These are phyloP conservation scores for Drechmeria coniospora DNA, from an alignment of 2,329 filamentous ascomycete species.

Conservation along the genomic window DNA sequence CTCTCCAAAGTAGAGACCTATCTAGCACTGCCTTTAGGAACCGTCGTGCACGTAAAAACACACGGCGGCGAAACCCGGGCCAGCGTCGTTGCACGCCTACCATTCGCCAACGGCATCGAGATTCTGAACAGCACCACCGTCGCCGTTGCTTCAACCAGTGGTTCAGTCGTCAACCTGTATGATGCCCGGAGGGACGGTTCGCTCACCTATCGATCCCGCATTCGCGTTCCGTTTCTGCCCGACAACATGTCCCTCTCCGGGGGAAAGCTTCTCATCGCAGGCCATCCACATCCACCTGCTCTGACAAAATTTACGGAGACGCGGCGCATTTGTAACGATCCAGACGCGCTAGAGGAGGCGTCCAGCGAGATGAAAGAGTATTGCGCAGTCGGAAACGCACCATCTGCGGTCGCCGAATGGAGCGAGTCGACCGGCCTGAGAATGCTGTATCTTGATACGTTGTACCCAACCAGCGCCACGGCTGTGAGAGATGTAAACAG, in stretches of 20 bases:
- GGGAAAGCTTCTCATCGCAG: slow-evolving; percentile 21
- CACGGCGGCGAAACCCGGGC: slow-evolving; percentile 3
- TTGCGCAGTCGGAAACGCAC: slow-evolving; percentile 4
- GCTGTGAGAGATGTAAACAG: slow-evolving; percentile 13
- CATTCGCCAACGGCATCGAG: slow-evolving; percentile 27
- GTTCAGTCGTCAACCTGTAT: slow-evolving; percentile 15
- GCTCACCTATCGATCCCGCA: slow-evolving; percentile 1
- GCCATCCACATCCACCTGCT: slow-evolving; percentile 21
- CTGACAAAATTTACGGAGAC: slow-evolving; percentile 15
- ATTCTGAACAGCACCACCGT: slow-evolving; percentile 22
- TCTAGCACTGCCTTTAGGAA: slow-evolving; percentile 15
- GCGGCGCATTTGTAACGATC: slow-evolving; percentile 20
- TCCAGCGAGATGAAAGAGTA: slow-evolving; percentile 1
- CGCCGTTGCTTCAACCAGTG: slow-evolving; percentile 20
- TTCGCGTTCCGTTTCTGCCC: slow-evolving; percentile 18
- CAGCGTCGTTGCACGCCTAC: slow-evolving; percentile 15
- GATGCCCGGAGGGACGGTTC: slow-evolving; percentile 3
- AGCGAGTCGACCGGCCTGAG: slow-evolving; percentile 16
- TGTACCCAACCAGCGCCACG: slow-evolving; percentile 20
- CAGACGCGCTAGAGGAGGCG: slow-evolving; percentile 10
- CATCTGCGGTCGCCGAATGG: slow-evolving; percentile 20
- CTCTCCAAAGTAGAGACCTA: slow-evolving; percentile 19
- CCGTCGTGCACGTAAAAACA: slow-evolving; percentile 19
- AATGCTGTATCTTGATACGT: slow-evolving; percentile 16
- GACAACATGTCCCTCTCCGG: slow-evolving; percentile 22